These are phyloP conservation scores for Aspergillus baeticus DNA, from an alignment of 495 filamentous ascomycete genomes.

Conservation along the genomic window DNA sequence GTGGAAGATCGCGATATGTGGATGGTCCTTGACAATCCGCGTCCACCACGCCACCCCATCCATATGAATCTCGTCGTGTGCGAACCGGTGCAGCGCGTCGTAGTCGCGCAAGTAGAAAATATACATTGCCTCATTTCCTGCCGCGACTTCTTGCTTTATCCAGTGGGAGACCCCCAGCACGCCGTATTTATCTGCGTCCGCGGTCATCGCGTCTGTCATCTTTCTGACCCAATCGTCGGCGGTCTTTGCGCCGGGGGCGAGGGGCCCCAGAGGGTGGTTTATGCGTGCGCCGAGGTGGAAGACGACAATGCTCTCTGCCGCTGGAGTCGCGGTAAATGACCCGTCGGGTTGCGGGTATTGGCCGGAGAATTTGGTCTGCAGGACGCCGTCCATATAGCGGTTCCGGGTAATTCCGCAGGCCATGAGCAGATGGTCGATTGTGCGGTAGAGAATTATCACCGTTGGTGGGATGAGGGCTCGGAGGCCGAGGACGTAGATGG, in stretches of 20 bases:
- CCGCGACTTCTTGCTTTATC: conserved; percentile 23
- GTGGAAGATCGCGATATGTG: conserved; percentile 48
- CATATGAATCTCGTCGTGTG: conserved; percentile 45
- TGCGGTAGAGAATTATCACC: conserved; percentile 30
- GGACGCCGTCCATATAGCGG: conserved; percentile 31
- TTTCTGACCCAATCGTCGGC: neutral
- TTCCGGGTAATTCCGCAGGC: conserved; percentile 31
- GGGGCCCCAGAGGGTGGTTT: conserved; percentile 38
- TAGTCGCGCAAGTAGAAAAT: conserved; percentile 48
- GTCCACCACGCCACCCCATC: conserved; percentile 48
- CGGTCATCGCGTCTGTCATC: conserved; percentile 16
- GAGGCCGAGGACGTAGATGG: conserved; percentile 23
- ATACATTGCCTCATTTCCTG: conserved; percentile 34
- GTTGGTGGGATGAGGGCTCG: conserved; percentile 34
- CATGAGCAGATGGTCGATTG: conserved; percentile 22
- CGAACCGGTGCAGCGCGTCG: conserved; percentile 50
- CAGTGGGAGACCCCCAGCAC: conserved; percentile 5
- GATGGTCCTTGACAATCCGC: conserved; percentile 27
- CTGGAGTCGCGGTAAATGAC: conserved; percentile 25
- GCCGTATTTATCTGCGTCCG: conserved; percentile 30
- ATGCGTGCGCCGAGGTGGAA: conserved; percentile 39
- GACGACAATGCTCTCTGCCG: conserved; percentile 33
- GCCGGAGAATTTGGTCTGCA: conserved; percentile 31
- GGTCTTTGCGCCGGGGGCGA: conserved; percentile 13
- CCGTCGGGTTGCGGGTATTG: conserved; percentile 37